A percentile compares a stretch with the other conserved stretches of the same genome.
Conservation (phyloP, 441 rosid genomes). For the Arabidopsis lyrata region DNA sequence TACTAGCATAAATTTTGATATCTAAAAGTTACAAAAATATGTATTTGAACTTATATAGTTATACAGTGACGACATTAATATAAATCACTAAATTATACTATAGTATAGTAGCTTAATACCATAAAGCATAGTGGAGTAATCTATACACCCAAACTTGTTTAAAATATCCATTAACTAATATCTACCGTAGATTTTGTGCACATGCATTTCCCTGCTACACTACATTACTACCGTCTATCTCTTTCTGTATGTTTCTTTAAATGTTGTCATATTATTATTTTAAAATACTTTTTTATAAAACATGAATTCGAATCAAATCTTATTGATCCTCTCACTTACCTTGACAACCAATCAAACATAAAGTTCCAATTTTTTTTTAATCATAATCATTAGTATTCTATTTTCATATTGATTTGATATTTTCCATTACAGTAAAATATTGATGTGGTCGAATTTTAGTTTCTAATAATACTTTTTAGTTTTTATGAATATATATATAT, state of each 20-base stretch:
- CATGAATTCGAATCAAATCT: conserved; percentile 36
- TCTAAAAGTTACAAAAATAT: background rate
- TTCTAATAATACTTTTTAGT: background rate
- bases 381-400: background rate
- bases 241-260: background rate
- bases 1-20: background rate
- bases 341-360: conserved; percentile 40
- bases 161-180: background rate
- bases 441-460: background rate
- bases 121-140: conserved; percentile 12
- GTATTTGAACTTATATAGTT: background rate
- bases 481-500: background rate
- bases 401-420: conserved; percentile 5
- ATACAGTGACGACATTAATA: background rate
- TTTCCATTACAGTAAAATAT: background rate
- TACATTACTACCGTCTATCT: conserved; percentile 31
- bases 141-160: conserved; percentile 14
- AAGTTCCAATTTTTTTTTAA: conserved; percentile 4
- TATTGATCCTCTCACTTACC: conserved; percentile 36
- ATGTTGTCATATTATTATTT: conserved; percentile 16
- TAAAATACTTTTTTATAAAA: conserved; percentile 6
- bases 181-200: conserved; percentile 38
- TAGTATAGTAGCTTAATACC: background rate
- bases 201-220: conserved; percentile 41
- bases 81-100: background rate